Evolutionary conservation across 208 protist genomes (phyloP), one percentile per base, ranked within the genome.

Genomic region (Spongospora subterranea): DNA sequence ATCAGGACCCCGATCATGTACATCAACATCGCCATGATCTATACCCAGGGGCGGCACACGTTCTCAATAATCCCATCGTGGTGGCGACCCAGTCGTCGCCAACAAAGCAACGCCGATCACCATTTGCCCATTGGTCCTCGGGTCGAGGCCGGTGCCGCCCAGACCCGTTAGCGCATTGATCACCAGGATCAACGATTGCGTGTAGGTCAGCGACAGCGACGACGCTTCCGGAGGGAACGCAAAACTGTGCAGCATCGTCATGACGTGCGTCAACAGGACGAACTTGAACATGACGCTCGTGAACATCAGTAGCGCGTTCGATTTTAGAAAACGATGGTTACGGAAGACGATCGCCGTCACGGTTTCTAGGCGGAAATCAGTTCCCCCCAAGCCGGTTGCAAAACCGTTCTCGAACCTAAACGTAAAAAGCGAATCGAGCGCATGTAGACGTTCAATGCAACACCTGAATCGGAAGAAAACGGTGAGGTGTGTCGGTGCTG

Each of bases 151-250:
- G n/a, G 71, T 45, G n/a, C 71, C 17, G 6, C 71, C 71, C 13
- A 82, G 71, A 43, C 71, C 71, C 17, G 71, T 82, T 43, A 82
- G n/a, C 13, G 71, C 6, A n/a, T 82, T 82, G n/a, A 82, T 43
- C 35, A 43, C 35, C 6, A 82, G 35, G 6, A 43, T 82, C 13
- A 60, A 24, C 6, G 50, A 60, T 6, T 60, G 6, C 13, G 50
- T 60, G 24, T 60, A 60, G 50, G 6, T 60, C 24, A 43, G 71
- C 6, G 71, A 40, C 11, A 35, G n/a, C 6, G 71, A 82, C 6
- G 6, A 40, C 6, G 35, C 6, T 43, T 6, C n/a, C 35, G 71
- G 13, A 20, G 17, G 17, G n/a, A 40, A 82, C n/a, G 35, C n/a
- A 20, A 35, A 43, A 6, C 6, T 43, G n/a, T 82, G n/a, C 13